Percentiles rank a stretch among this genome's conserved stretches.
Conservation (phyloP, 495 filamentous ascomycete genomes). For the Parachaetomium inaequale region DNA sequence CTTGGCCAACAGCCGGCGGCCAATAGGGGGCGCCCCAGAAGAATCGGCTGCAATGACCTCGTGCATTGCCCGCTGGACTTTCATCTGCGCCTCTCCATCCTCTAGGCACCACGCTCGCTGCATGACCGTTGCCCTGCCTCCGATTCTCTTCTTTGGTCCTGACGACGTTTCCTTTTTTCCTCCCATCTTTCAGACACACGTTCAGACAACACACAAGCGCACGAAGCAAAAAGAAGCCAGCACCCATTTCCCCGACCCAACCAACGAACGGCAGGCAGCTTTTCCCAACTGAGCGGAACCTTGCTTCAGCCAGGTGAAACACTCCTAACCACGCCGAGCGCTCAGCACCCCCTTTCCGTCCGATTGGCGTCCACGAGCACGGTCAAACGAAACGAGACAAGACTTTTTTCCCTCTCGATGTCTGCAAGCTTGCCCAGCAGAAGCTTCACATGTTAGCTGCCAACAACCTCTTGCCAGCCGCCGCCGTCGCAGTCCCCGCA, state of each 20-base stretch:
- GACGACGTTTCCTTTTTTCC: conserved; percentile 2
- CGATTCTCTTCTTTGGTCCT: too few relatives aligned
- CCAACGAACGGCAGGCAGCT: background rate
- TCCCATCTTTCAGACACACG: background rate
- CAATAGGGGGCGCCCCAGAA: conserved; percentile 4
- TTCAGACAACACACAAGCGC: background rate
- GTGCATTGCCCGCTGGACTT: conserved; percentile 9
- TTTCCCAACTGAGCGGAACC: background rate
- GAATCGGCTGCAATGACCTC: conserved; percentile 10
- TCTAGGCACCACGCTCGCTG: background rate
- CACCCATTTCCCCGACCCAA: background rate
- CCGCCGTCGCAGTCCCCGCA: conserved; percentile 8
- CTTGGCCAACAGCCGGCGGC: conserved; percentile 9
- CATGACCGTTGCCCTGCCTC: background rate
- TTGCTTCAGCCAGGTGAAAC: conserved; percentile 13
- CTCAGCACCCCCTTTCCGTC: conserved; percentile 1
- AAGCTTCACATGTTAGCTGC: conserved; percentile 6
- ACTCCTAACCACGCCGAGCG: background rate
- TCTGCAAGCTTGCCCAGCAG: background rate
- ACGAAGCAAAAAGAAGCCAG: background rate
- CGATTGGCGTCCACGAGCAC: background rate
- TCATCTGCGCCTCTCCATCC: conserved; percentile 4
- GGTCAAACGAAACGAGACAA: background rate
- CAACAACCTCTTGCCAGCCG: background rate
- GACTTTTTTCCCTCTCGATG: conserved; percentile 2